Conservation (phyloP, 371 early-diverging fungal genomes). For the Scutellospora calospora region DNA sequence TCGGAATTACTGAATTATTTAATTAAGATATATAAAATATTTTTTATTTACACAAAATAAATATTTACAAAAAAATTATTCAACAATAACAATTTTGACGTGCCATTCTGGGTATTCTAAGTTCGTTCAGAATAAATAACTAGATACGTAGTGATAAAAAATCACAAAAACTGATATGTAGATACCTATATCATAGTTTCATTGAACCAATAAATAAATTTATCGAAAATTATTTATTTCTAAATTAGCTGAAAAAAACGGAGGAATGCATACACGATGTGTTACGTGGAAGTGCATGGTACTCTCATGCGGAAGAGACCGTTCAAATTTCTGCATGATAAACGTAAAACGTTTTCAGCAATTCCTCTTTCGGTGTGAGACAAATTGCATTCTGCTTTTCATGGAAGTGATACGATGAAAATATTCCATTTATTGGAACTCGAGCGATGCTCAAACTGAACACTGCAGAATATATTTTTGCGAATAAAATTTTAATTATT, state of each 20-base stretch:
- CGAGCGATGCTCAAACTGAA: neutral
- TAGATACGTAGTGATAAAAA: too few species aligned
- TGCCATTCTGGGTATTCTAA: too few species aligned
- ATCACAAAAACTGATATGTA: too few species aligned
- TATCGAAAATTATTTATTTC: conserved; percentile 6
- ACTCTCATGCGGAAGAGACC: conserved; percentile 6
- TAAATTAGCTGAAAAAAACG: neutral
- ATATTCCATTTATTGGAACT: neutral
- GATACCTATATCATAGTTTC: too few species aligned
- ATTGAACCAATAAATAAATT: neutral
- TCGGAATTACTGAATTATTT: too few species aligned
- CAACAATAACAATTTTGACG: too few species aligned
- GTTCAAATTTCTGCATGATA: neutral
- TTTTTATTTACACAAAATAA: too few species aligned
- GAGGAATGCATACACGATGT: neutral
- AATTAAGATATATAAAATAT: too few species aligned
- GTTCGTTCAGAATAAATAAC: too few species aligned
- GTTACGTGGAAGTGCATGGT: neutral
- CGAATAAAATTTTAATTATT: conserved; percentile 3
- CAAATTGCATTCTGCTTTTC: conserved; percentile 34
- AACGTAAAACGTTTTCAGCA: neutral
- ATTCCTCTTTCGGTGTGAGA: conserved; percentile 21
- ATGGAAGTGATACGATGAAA: conserved; percentile 6
- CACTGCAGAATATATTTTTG: neutral
- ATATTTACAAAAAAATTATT: too few species aligned